Percentiles rank a stretch among this genome's conserved stretches.
phyloP scores from a whole-genome alignment of 202 grass and related monocot genomes.

The Dendrocalamus latiflorus region DNA sequence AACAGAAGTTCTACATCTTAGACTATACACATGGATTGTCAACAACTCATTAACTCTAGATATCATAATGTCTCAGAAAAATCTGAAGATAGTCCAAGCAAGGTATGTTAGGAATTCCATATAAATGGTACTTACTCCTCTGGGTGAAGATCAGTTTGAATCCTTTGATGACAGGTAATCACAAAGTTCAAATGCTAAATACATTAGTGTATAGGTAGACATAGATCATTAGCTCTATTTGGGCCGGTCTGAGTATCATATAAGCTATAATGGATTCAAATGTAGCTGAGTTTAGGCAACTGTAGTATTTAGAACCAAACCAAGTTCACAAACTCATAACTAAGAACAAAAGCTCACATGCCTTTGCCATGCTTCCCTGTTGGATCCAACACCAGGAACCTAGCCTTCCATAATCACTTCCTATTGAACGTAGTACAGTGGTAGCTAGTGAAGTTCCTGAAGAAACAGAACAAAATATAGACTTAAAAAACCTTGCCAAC shows the following conservation, averaged over 20 bases:
- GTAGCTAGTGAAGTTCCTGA: constrained; percentile 83
- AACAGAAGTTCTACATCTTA: neutral
- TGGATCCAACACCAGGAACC: constrained; percentile 95
- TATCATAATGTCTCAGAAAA: constrained; percentile 1
- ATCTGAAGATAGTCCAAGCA: constrained; percentile 9
- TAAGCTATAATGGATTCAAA: neutral
- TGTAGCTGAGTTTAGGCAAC: neutral
- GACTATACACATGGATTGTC: neutral
- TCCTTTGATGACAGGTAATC: neutral
- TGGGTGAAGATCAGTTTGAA: neutral
- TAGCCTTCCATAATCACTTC: constrained; percentile 67
- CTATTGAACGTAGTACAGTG: constrained; percentile 80
- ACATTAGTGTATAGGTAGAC: neutral
- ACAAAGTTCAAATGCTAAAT: neutral
- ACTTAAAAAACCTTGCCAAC: constrained; percentile 16
- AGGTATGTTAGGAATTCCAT: neutral
- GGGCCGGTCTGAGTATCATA: neutral
- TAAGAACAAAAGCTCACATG: constrained; percentile 22
- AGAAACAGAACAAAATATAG: constrained; percentile 6
- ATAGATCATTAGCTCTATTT: neutral
- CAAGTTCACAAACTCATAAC: neutral
- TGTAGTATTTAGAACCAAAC: constrained; percentile 4
- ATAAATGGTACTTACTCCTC: neutral
- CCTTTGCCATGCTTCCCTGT: constrained; percentile 75
- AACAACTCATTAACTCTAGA: neutral